Evolutionary conservation across 352 stramenopile genomes (phyloP).

Genomic region (Globisporangium mamillatum): DNA sequence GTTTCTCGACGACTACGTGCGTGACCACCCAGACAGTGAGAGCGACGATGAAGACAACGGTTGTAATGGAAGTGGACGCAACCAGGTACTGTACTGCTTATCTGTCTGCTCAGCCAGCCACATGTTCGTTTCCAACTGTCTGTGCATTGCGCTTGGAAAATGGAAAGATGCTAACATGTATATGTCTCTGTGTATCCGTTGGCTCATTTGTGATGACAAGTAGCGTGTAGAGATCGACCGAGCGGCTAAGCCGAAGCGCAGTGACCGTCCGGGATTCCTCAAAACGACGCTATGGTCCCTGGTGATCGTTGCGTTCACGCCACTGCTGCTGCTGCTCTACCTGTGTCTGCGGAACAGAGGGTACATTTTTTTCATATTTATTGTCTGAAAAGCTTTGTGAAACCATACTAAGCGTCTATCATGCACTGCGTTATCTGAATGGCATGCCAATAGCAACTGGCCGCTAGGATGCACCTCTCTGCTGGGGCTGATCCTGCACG

Average conservation of each 20-base stretch:
- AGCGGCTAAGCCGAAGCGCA: neutral
- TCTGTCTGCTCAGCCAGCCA: neutral
- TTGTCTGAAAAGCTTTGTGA: too few relatives aligned
- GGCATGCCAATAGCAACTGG: conserved; percentile 46
- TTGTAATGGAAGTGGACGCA: conserved; percentile 2
- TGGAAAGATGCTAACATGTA: neutral
- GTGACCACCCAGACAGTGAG: conserved; percentile 38
- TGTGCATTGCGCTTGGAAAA: neutral
- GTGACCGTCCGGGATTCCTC: conserved; percentile 33
- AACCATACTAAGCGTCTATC: neutral
- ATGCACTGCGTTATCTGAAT: neutral
- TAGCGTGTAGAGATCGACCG: conserved; percentile 17
- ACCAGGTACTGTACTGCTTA: conserved; percentile 2
- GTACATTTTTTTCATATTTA: conserved; percentile 27
- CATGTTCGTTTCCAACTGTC: neutral
- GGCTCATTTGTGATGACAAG: neutral
- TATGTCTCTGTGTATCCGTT: neutral
- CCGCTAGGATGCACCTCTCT: conserved; percentile 62
- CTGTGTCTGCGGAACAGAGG: conserved; percentile 53
- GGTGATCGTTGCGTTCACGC: conserved; percentile 39
- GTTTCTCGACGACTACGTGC: conserved; percentile 77
- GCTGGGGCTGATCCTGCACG: conserved; percentile 39
- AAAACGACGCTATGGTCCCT: conserved; percentile 57
- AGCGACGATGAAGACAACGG: conserved; percentile 33
- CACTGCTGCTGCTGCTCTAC: conserved; percentile 56